Evolutionary conservation across 2,329 filamentous ascomycete genomes (phyloP).

Genomic region (Calonectria multiphialidica): DNA sequence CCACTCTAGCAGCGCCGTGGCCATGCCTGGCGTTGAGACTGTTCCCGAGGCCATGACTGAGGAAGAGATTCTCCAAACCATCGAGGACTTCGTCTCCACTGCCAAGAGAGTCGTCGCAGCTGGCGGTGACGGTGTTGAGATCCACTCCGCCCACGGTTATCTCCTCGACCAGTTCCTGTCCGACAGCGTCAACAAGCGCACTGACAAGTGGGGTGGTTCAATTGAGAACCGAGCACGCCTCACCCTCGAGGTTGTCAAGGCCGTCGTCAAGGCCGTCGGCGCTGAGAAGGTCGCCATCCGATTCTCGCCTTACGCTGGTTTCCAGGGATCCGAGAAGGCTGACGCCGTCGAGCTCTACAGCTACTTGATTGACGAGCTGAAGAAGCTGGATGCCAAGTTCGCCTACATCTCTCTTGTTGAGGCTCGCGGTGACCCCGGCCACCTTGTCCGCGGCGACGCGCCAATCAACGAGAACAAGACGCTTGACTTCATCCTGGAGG

Average conservation of each 20-base stretch:
- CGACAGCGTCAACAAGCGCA: slow-evolving; percentile 51
- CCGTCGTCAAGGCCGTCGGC: slow-evolving; percentile 47
- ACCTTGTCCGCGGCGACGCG: slow-evolving; percentile 14
- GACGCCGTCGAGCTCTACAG: slow-evolving; percentile 37
- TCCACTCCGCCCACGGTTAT: slow-evolving; percentile 65
- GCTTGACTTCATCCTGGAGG: slow-evolving; percentile 46
- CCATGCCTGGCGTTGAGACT: not conserved
- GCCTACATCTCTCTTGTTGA: slow-evolving; percentile 47
- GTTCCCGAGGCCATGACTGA: slow-evolving; percentile 71
- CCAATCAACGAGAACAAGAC: slow-evolving; percentile 48
- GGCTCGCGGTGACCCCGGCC: slow-evolving; percentile 36
- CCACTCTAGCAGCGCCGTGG: slow-evolving; percentile 40
- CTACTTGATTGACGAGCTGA: slow-evolving; percentile 44
- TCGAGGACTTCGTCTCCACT: slow-evolving; percentile 65
- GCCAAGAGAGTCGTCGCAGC: slow-evolving; percentile 62
- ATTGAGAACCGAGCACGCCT: slow-evolving; percentile 62
- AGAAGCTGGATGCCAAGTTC: slow-evolving; percentile 42
- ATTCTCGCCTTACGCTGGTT: slow-evolving; percentile 47
- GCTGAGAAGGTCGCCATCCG: slow-evolving; percentile 55
- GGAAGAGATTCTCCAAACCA: slow-evolving; percentile 70
- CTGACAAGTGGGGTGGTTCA: slow-evolving; percentile 63
- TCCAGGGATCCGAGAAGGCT: slow-evolving; percentile 38
- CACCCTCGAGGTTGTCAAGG: slow-evolving; percentile 58
- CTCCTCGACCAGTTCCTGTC: slow-evolving; percentile 69
- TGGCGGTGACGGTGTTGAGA: slow-evolving; percentile 75